Base-by-base conservation (phyloP, 164 flowering plant genomes). In the Stephania cephalantha region DNA sequence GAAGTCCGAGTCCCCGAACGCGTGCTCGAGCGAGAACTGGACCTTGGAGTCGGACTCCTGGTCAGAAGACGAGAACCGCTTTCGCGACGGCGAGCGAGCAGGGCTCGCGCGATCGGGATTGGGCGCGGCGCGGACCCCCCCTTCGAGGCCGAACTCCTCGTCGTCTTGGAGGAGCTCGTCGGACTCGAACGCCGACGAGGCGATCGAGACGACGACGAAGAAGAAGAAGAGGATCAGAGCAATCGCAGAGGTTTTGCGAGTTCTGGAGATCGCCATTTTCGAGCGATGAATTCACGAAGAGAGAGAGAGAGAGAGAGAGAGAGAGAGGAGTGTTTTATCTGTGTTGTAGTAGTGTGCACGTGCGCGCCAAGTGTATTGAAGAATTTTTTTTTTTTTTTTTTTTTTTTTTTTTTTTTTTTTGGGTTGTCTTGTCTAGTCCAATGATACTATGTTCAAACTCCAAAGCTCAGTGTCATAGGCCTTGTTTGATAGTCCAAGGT, bases 101-200 rank as follows among this genome's bases (percentile, higher is more conserved):
- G 83, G 85, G 81, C 66, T 76, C 7, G 61, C 25, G 78, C 12
- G 68, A 29, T 71, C 78, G 71, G 76, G 76, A 75, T 81, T 69
- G 35, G 53, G 77, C 46, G 84, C 61, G 71, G 29, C 50, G 55
- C 79, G 35, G 72, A 73, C 74, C 55, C 74, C 77, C 46, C 89
- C 88, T 77, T 85, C 91, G 55, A 87, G 79, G 0, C 85, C 95
- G 77, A 93, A 93, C 79, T 93, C 98, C 3, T 91, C 97, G 78
- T 93, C 96, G 80, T 95, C 98, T 7, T 73, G 70, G 29, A 89
- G 87, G 45, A 94, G 96, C 82, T 95, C 99, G 80, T 95, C 99
- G 46, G 99, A 95, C 81, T 90, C 83, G 77, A 93, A 93, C 8
- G 90, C 85, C 0, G 78, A 42, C 2, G 87, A 83, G 61, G 31